Base-by-base conservation (phyloP, 108 stramenopile genomes). In the Hondaea fermentalgiana region DNA sequence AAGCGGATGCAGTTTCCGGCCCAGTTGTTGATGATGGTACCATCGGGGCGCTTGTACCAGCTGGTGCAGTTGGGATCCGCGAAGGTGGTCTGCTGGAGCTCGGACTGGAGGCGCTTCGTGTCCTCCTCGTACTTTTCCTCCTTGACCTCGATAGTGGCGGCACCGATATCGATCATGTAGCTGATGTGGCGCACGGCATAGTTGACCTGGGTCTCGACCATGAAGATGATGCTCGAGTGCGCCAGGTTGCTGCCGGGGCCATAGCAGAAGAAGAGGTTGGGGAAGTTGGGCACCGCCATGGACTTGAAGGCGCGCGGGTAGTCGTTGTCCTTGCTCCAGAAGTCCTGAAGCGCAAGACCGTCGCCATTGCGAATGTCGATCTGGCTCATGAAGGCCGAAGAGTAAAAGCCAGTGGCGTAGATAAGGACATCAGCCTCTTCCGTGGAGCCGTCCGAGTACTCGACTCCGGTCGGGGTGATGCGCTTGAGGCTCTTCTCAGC, bases 141-240 rank as follows among this genome's bases (percentile, higher is more conserved):
- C 51, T 53, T 47, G n/a, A 83, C 76, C 51, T 83, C 49, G 51
- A 83, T 21, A 23, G 49, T 53, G 45, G 45, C 51, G 28, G 51
- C 51, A 35, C 51, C 51, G 12, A 25, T 53, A 45, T 83, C 76
- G n/a, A 83, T 53, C 76, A 35, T 53, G 51, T 53, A 53, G 51
- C 10, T 2, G 49, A 83, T 83, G 25, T 53, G 45, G 49, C 51
- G 45, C 49, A 83, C 51, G 0, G 28, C 51, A 45, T 83, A 83
- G n/a, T 83, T 28, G 51, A 83, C 76, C 76, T 83, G 76, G 76
- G 45, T 83, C 51, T 83, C 76, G 51, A 83, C 51, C 76, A 83
- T 83, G 76, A 53, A 83, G 76, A 83, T 53, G 51, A 83, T 83
- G n/a, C 49, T 53, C n/a, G 23, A 53, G 51, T 83, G 45, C 3